Percentiles rank a stretch among this genome's conserved stretches.
Evolutionary conservation across 345 rosid genomes (phyloP).

Genomic region (Diplotaxis tenuifolia): DNA sequence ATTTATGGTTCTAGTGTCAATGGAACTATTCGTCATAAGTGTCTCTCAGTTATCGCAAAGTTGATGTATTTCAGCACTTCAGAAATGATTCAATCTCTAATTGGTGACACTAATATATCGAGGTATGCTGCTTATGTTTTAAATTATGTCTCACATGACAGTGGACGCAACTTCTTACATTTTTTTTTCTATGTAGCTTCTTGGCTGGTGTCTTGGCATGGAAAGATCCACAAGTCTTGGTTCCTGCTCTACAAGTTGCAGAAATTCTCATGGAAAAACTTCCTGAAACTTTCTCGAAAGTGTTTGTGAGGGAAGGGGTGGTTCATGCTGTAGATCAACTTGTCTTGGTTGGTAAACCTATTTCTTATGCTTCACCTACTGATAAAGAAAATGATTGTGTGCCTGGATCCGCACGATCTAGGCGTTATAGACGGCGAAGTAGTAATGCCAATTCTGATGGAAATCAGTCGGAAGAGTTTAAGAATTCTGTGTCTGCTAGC

Average conservation of each 20-base stretch:
- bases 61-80: slow-evolving; percentile 90
- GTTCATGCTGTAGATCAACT: slow-evolving; percentile 99
- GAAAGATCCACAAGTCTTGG: slow-evolving; percentile 97
- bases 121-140: slow-evolving; percentile 51
- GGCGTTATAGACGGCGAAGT: slow-evolving; percentile 86
- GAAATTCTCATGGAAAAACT: slow-evolving; percentile 99
- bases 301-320: slow-evolving; percentile 95
- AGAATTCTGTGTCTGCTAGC: slow-evolving; percentile 50
- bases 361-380: slow-evolving; percentile 47
- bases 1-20: slow-evolving; percentile 96
- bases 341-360: slow-evolving; percentile 63
- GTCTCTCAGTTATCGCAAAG: slow-evolving; percentile 92
- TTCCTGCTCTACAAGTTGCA: slow-evolving; percentile 94
- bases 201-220: slow-evolving; percentile 98
- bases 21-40: slow-evolving; percentile 85
- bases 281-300: slow-evolving; percentile 93
- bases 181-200: slow-evolving; percentile 52
- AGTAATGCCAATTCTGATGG: slow-evolving; percentile 68
- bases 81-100: slow-evolving; percentile 86
- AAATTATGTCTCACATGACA: slow-evolving; percentile 1
- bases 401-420: slow-evolving; percentile 75
- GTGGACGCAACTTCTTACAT: slow-evolving; percentile 10
- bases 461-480: slow-evolving; percentile 60
- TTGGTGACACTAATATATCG: slow-evolving; percentile 82
- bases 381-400: slow-evolving; percentile 80